Conservation (phyloP, 805 yeast genomes). For the Geotrichum ghanense region DNA sequence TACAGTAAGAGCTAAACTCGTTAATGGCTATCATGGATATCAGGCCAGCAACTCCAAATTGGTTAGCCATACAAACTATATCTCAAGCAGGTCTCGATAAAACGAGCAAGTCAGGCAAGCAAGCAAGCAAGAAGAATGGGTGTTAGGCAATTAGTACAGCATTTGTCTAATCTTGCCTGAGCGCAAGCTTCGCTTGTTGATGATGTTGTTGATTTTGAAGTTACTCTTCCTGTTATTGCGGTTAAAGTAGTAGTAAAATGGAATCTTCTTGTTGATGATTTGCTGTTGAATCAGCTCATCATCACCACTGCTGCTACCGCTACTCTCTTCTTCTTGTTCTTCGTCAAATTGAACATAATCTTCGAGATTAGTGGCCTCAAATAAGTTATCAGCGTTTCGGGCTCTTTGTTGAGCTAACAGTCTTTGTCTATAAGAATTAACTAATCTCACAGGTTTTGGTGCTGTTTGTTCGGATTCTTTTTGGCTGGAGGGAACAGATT, state of each 20-base stretch:
- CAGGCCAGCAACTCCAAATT: no score
- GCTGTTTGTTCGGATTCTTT: neutral
- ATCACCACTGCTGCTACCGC: neutral
- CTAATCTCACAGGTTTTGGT: neutral
- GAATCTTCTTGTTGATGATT: neutral
- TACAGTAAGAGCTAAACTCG: no score
- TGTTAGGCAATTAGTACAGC: neutral
- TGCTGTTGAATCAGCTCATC: neutral
- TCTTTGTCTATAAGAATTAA: neutral
- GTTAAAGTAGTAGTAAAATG: neutral
- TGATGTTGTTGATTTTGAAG: neutral
- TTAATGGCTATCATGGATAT: no score
- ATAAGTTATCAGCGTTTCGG: neutral
- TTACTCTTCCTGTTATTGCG: neutral
- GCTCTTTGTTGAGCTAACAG: neutral
- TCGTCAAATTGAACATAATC: neutral
- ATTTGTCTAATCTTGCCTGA: neutral
- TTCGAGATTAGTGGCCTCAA: neutral
- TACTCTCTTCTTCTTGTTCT: neutral
- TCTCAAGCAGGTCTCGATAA: no score
- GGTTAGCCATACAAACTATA: no score
- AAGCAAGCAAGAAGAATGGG: no score
- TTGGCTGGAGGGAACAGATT: neutral
- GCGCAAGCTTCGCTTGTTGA: neutral
- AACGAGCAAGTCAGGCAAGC: no score